phyloP scores from a whole-genome alignment of 352 stramenopile genomes.

The Pythium scleroteichum region DNA sequence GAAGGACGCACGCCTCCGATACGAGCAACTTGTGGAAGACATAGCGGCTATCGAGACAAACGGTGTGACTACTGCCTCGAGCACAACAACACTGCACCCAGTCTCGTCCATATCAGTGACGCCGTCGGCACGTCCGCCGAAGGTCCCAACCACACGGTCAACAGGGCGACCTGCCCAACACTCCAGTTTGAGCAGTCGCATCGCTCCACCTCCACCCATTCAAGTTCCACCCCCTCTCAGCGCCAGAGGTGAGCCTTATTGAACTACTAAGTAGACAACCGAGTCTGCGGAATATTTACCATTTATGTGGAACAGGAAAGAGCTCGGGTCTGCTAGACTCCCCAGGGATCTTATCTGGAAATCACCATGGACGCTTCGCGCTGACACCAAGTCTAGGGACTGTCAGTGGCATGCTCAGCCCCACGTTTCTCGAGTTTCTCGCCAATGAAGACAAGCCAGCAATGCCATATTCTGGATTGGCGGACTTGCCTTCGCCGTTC shows the following conservation, averaged over 20 bases:
- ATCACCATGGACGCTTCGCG: conserved; percentile 15
- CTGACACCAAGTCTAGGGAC: conserved; percentile 26
- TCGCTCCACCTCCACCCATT: conserved; percentile 66
- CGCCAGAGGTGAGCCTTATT: conserved; percentile 14
- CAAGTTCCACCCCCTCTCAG: conserved; percentile 35
- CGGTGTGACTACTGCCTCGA: not conserved
- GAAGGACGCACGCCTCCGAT: conserved; percentile 70
- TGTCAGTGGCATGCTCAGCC: conserved; percentile 58
- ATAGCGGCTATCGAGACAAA: conserved; percentile 60
- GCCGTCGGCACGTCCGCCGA: conserved; percentile 6
- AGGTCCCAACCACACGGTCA: conserved; percentile 1
- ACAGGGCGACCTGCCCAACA: conserved; percentile 10
- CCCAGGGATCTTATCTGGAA: conserved; percentile 24
- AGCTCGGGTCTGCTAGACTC: conserved; percentile 22
- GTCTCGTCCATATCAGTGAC: too few relatives aligned
- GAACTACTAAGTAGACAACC: not conserved
- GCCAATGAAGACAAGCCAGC: conserved; percentile 63
- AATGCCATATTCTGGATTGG: conserved; percentile 34
- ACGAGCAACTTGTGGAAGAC: conserved; percentile 79
- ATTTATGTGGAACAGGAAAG: not conserved
- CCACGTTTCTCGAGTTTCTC: conserved; percentile 77
- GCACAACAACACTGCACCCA: not conserved
- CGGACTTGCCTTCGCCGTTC: conserved; percentile 44
- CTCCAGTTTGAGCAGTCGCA: conserved; percentile 46
- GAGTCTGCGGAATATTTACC: too few relatives aligned